Percentiles rank a stretch among this genome's conserved stretches.
Conservation (phyloP, 441 rosid genomes). For the Macaranga tanarius region DNA sequence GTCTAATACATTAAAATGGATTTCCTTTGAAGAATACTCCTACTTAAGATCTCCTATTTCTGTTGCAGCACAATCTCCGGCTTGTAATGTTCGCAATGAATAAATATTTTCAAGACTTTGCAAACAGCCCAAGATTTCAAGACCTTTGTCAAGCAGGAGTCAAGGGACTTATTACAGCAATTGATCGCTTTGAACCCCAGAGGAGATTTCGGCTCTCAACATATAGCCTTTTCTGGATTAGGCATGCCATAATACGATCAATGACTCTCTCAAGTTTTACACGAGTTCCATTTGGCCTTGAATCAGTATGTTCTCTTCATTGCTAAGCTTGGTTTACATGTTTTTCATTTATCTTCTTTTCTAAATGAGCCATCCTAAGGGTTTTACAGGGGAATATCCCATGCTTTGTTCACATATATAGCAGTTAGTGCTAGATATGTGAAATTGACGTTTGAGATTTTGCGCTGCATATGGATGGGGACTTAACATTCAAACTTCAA, state of each 20-base stretch:
- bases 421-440: neutral
- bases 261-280: slow-evolving; percentile 83
- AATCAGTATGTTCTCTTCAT: slow-evolving; percentile 53
- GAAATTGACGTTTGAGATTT: neutral
- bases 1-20: neutral
- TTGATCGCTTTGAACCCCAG: slow-evolving; percentile 83
- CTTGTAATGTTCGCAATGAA: slow-evolving; percentile 81
- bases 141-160: slow-evolving; percentile 97
- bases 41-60: neutral
- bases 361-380: neutral
- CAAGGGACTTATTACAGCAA: slow-evolving; percentile 78
- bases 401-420: neutral
- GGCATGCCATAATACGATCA: slow-evolving; percentile 81
- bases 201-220: slow-evolving; percentile 79
- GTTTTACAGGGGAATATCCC: neutral
- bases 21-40: neutral
- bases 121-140: slow-evolving; percentile 71
- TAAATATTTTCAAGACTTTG: slow-evolving; percentile 77
- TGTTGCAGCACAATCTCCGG: slow-evolving; percentile 91
- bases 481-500: neutral
- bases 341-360: neutral
- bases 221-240: slow-evolving; percentile 81
- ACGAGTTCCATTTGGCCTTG: slow-evolving; percentile 83
- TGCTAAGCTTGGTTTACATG: slow-evolving; percentile 8
- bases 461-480: neutral